Evolutionary conservation across 257 asterid genomes (phyloP).

Genomic region (Henckelia pumila): DNA sequence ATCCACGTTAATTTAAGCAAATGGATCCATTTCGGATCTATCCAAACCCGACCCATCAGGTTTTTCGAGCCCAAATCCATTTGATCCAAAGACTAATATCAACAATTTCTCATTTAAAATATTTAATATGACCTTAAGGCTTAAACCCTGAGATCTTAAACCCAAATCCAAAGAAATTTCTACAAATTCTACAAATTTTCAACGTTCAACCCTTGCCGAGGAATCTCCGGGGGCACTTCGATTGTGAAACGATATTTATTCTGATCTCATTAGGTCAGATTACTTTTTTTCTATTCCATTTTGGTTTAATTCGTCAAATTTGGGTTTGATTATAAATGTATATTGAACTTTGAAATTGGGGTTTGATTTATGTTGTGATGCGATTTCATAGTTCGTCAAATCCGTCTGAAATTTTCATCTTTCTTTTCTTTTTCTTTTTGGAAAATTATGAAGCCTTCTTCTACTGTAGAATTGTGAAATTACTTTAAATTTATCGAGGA

Average conservation of each 20-base stretch:
- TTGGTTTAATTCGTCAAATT: not conserved
- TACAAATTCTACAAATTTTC: not conserved
- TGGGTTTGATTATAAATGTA: not conserved
- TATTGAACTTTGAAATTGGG: not conserved
- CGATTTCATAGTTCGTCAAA: not conserved
- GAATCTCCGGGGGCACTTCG: not conserved
- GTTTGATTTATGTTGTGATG: not conserved
- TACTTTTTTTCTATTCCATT: not conserved
- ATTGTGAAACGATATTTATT: not conserved
- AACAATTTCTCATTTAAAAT: no score
- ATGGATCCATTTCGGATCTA: no score
- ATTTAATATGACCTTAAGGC: not conserved
- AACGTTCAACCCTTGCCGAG: not conserved
- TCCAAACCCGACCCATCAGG: no score
- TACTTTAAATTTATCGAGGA: not conserved
- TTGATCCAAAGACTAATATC: no score
- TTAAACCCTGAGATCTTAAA: not conserved
- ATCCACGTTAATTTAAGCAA: no score
- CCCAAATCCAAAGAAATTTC: not conserved
- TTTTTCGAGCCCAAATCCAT: no score
- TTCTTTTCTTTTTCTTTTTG: no score
- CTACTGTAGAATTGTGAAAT: not conserved
- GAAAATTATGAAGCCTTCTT: not conserved
- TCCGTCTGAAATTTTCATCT: no score
- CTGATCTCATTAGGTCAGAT: not conserved